phyloP scores from a whole-genome alignment of 495 filamentous ascomycete species.

The Hyphodiscus hymeniophilus region DNA sequence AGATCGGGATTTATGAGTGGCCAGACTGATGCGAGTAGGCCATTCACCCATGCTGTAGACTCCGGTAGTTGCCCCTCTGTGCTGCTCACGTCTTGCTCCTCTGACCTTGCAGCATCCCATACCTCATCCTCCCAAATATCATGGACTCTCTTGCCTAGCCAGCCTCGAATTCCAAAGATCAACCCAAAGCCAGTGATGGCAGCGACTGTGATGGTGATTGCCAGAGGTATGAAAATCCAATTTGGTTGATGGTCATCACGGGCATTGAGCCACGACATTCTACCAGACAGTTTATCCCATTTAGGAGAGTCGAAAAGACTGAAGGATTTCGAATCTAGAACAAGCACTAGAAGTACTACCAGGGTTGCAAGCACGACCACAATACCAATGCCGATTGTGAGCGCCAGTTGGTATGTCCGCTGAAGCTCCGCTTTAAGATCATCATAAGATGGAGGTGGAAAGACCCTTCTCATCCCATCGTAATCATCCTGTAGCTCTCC shows the following conservation, averaged over 20 bases:
- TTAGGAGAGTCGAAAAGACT: not conserved
- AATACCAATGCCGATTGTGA: constrained; percentile 34
- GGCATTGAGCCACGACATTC: not conserved
- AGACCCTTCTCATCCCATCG: constrained; percentile 45
- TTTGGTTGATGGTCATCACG: not conserved
- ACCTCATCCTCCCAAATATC: constrained; percentile 52
- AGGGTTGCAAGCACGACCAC: constrained; percentile 24
- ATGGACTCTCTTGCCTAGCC: constrained; percentile 43
- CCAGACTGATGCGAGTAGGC: constrained; percentile 54
- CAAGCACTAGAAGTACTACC: constrained; percentile 20
- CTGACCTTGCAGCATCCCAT: constrained; percentile 47
- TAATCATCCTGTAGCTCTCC: constrained; percentile 38
- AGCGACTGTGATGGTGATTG: constrained; percentile 21
- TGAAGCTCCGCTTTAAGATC: constrained; percentile 39
- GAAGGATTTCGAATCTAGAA: constrained; percentile 6
- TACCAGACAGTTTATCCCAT: too few species aligned
- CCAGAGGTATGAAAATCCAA: constrained; percentile 18
- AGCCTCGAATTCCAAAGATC: constrained; percentile 39
- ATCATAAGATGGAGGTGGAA: constrained; percentile 53
- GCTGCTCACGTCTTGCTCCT: constrained; percentile 31
- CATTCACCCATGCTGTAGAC: constrained; percentile 61
- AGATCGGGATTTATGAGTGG: constrained; percentile 64
- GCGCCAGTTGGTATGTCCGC: constrained; percentile 34
- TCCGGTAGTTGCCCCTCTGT: constrained; percentile 41
- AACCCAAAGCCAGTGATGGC: constrained; percentile 25